phyloP scores from a whole-genome alignment of 2,329 filamentous ascomycete genomes.

The Phyllosticta ampelicida region DNA sequence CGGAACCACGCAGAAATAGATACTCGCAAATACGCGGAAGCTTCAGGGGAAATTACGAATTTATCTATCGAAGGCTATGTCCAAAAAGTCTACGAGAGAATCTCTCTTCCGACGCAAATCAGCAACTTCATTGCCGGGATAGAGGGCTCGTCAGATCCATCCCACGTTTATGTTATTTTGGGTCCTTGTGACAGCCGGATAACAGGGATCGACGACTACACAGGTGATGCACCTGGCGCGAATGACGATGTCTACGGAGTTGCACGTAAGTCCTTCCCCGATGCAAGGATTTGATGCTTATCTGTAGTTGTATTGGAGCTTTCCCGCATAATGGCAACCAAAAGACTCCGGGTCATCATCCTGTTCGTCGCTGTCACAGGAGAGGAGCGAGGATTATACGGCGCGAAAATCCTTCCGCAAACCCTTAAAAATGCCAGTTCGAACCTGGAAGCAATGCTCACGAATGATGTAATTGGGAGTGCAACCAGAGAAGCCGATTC shows the following conservation, averaged over 20 bases:
- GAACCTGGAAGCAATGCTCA: conserved; percentile 48
- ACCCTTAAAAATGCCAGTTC: conserved; percentile 41
- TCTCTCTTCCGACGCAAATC: conserved; percentile 42
- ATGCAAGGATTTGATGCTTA: conserved; percentile 3
- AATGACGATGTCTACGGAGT: conserved; percentile 49
- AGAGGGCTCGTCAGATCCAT: conserved; percentile 38
- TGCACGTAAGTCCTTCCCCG: conserved; percentile 25
- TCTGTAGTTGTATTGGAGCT: conserved; percentile 41
- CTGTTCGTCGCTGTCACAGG: conserved; percentile 47
- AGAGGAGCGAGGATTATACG: conserved; percentile 47
- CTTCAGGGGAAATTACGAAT: conserved; percentile 40
- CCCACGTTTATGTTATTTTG: conserved; percentile 42
- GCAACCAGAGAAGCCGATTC: conserved; percentile 36
- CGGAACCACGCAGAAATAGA: conserved; percentile 46
- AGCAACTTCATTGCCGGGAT: conserved; percentile 44
- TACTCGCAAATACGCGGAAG: conserved; percentile 38
- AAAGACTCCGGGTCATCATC: conserved; percentile 41
- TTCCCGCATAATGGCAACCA: conserved; percentile 41
- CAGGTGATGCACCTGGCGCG: conserved; percentile 44
- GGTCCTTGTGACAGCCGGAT: conserved; percentile 47
- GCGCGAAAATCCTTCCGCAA: conserved; percentile 41
- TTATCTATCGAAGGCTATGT: conserved; percentile 43
- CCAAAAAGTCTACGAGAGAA: conserved; percentile 37
- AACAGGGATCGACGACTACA: conserved; percentile 41
- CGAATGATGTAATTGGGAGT: conserved; percentile 48